Base-by-base conservation (phyloP, 129 eudicot genomes). In the sunflower (Helianthus annuus) region DNA sequence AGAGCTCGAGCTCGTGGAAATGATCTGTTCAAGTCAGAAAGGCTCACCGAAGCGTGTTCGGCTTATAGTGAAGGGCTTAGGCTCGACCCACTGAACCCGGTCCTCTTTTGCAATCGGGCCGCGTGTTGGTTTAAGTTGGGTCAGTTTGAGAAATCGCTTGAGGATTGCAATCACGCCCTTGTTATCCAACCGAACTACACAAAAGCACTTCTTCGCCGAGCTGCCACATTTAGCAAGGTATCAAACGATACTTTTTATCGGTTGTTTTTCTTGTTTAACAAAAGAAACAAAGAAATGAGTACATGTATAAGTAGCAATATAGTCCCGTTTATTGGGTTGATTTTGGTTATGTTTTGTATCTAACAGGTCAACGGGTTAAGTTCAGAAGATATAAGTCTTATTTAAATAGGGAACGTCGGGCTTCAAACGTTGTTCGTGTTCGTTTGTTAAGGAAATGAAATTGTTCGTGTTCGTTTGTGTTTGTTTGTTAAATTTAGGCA, bases 41-140 rank as follows among this genome's bases (percentile, higher is more conserved):
- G 95, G 83, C 83, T 82, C 66, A 88, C 97, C 4, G 97, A 95
- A 84, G 99, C 99, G 22, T 95, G 96, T 71, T 72, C 85, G 4
- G 97, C 99, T 81, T 95, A 95, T 75, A 94, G 83, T 46, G 99
- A 95, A 53, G 99, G 99, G 77, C 86, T 95, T 14, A 81, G 75
- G 77, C 83, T 81, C 48, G 97, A 95, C 77, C 86, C 91, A 22
- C 72, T 77, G 36, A 95, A 82, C 76, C 80, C 99, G 4, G 95
- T 91, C 82, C 96, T 95, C 48, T 85, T 77, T 76, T 86, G 94
- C 85, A 95, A 95, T 53, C 81, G 99, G 79, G 99, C 97, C 34
- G 96, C 96, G 68, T 95, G 99, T 76, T 91, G 97, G 94, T 88
- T 70, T 82, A 95, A 83, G 74, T 96, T 95, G 68, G 96, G 96